Evolutionary conservation across 1,284 basidiomycete species (phyloP).

Genomic region (Austroboletus niveus): DNA sequence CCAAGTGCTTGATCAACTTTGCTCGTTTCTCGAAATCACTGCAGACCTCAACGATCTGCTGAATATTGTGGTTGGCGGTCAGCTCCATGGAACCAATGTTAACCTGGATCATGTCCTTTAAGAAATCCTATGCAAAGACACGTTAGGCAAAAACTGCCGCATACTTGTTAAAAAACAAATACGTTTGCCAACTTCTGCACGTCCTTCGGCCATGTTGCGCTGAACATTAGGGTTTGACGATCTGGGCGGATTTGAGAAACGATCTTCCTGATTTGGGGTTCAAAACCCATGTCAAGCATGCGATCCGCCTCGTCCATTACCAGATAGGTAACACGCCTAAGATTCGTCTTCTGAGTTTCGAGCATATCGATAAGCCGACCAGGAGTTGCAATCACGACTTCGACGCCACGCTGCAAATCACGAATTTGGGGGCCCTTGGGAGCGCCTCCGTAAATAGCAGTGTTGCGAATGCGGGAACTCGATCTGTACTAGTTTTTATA

Average conservation of each 20-base stretch:
- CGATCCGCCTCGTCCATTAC: slow-evolving; percentile 99
- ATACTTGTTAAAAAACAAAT: slow-evolving; percentile 14
- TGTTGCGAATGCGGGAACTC: slow-evolving; percentile 96
- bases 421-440: slow-evolving; percentile 98
- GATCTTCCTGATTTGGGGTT: slow-evolving; percentile 99
- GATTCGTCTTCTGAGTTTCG: slow-evolving; percentile 94
- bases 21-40: slow-evolving; percentile 97
- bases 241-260: slow-evolving; percentile 95
- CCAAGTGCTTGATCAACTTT: slow-evolving; percentile 96
- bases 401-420: slow-evolving; percentile 94
- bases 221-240: slow-evolving; percentile 96
- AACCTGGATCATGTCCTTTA: slow-evolving; percentile 95
- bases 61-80: slow-evolving; percentile 97
- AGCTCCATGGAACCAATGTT: slow-evolving; percentile 99
- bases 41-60: slow-evolving; percentile 95
- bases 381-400: slow-evolving; percentile 93
- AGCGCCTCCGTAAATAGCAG: slow-evolving; percentile 97
- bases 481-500: slow-evolving; percentile 45
- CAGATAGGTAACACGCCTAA: slow-evolving; percentile 93
- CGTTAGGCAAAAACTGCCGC: neutral
- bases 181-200: slow-evolving; percentile 95
- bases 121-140: slow-evolving; percentile 70
- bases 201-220: slow-evolving; percentile 99
- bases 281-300: slow-evolving; percentile 99
- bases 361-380: slow-evolving; percentile 94